phyloP scores from a whole-genome alignment of 2,329 filamentous ascomycete genomes.

The Aureobasidium sp. region DNA sequence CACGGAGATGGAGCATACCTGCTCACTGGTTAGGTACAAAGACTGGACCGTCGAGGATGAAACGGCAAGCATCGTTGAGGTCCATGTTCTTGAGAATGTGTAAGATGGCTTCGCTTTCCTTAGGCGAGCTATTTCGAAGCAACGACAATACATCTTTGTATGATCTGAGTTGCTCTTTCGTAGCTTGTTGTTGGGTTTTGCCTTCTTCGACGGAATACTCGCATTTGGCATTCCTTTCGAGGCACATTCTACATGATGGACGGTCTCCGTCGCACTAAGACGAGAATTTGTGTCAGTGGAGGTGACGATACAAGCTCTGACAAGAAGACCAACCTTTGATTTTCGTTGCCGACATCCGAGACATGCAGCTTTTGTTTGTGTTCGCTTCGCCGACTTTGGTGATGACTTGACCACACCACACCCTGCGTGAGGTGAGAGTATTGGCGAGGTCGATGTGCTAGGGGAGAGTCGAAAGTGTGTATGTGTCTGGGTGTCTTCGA shows the following conservation, averaged over 20 bases:
- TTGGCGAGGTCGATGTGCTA: background rate
- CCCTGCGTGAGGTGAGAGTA: background rate
- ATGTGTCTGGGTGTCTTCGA: background rate
- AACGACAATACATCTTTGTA: background rate
- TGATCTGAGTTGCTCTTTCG: background rate
- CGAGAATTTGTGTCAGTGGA: background rate
- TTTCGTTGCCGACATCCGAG: background rate
- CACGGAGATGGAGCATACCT: background rate
- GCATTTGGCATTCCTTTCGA: background rate
- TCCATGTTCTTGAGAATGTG: background rate
- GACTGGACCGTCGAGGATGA: background rate
- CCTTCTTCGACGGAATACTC: background rate
- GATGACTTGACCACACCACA: background rate
- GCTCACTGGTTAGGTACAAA: background rate
- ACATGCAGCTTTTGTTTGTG: conserved; percentile 7
- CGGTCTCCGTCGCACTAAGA: background rate
- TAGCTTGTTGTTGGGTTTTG: conserved; percentile 3
- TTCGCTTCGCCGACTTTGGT: background rate
- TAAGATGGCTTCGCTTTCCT: background rate
- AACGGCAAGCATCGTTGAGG: background rate
- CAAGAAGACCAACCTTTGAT: background rate
- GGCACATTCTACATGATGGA: background rate
- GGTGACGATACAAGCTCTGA: too few species aligned
- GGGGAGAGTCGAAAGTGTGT: background rate
- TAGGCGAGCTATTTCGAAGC: background rate